A percentile compares a stretch with the other conserved stretches of the same genome.
phyloP scores from a whole-genome alignment of 768 basidiomycete genomes.

The Trametes meyenii region DNA sequence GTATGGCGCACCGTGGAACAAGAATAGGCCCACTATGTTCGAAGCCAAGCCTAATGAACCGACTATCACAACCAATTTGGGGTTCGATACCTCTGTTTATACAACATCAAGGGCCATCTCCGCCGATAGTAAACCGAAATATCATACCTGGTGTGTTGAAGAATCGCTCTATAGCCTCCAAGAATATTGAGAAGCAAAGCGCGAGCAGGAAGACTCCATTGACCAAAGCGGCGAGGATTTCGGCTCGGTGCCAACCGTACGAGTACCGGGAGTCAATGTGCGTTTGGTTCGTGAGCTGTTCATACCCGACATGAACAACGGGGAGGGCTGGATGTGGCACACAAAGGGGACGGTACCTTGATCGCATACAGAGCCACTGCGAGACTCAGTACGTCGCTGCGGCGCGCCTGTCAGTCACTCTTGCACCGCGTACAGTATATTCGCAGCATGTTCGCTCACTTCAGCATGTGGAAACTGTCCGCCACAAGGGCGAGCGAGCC shows the following conservation, averaged over 20 bases:
- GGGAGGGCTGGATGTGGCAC: constrained; percentile 13
- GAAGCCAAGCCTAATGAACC: constrained; percentile 88
- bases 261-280: constrained; percentile 78
- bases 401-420: constrained; percentile 21
- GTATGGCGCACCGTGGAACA: constrained; percentile 84
- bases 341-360: constrained; percentile 48
- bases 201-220: constrained; percentile 98
- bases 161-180: constrained; percentile 92
- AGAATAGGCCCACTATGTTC: constrained; percentile 89
- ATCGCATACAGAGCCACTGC: constrained; percentile 95
- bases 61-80: constrained; percentile 86
- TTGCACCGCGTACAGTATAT: neutral
- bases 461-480: constrained; percentile 99
- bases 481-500: constrained; percentile 94
- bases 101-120: constrained; percentile 1
- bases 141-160: constrained; percentile 76
- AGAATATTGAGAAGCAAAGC: constrained; percentile 91
- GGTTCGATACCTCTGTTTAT: constrained; percentile 79
- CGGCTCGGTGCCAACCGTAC: constrained; percentile 99
- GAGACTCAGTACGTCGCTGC: constrained; percentile 95
- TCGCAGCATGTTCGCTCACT: constrained; percentile 52
- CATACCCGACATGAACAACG: constrained; percentile 7
- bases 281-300: constrained; percentile 64
- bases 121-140: neutral
- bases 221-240: constrained; percentile 91